Evolutionary conservation across 2,329 filamentous ascomycete species (phyloP), one percentile per base, ranked within the genome.

Genomic region (Podosphaera fusca): DNA sequence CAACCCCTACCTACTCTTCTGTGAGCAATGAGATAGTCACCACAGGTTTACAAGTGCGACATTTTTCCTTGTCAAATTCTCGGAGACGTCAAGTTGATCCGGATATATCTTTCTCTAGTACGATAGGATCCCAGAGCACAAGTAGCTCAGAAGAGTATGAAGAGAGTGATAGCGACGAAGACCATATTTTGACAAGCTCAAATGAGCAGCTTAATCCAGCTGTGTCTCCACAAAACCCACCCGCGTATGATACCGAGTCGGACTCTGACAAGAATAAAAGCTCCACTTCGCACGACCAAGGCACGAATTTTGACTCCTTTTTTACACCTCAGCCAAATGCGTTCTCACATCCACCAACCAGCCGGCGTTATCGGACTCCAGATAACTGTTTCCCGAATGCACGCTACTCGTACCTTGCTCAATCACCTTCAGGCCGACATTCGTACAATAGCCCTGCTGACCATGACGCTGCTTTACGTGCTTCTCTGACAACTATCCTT

Each of bases 131-230:
- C 69, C 51, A 38, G 56, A 72, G 71, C 52, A 72, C 75, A 36
- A 94, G 87, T 69, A 94, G 89, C 65, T 87, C 95, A 68, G 89
- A 95, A 63, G 89, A 95, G 71, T 94, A 94, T 65, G 87, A 94
- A 38, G 88, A 95, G 72, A 94, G 85, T 60, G 88, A 94, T 68
- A 94, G 79, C 61, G 89, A 95, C 60, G 87, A 88, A 47, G 89
- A 95, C 64, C 78, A 76, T 12, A 63, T 78, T 9, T 68, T 82
- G 65, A 75, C 75, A 1, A 80, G 77, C 63, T 82, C 79, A 12
- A 75, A 73, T 51, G 79, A 82, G 63, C 74, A 78, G 58, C 65
- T 74, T 60, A 50, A 66, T 57, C 57, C 66, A 55, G 56, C 68
- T 8, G 49, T 29, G n/a, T 21, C 42, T 8, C 34, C n/a, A 12